phyloP scores from a whole-genome alignment of 345 rosid species.

The Eucalyptus guilfoylei region DNA sequence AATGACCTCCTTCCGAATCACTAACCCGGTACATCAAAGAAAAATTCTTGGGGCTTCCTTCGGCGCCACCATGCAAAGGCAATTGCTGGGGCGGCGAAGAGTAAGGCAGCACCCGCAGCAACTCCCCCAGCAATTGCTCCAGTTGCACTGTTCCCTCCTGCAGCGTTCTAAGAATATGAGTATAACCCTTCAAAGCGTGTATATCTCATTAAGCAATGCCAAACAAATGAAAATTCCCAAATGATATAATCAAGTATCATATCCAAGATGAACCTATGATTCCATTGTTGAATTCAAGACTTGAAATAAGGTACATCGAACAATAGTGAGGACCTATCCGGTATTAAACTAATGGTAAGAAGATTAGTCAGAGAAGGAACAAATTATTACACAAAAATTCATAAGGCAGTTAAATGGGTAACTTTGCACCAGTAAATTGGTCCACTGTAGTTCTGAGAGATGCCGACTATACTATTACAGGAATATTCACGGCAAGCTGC shows the following conservation, averaged over 20 bases:
- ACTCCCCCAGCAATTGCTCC: slow-evolving; percentile 99
- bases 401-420: neutral
- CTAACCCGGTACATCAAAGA: slow-evolving; percentile 96
- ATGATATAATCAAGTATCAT: neutral
- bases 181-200: neutral
- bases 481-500: neutral
- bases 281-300: neutral
- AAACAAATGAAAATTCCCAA: neutral
- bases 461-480: neutral
- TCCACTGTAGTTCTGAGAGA: neutral
- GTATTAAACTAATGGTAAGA: neutral
- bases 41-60: slow-evolving; percentile 79
- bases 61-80: slow-evolving; percentile 98
- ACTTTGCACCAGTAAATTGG: neutral
- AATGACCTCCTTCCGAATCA: neutral
- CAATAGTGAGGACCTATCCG: neutral
- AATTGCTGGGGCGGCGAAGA: slow-evolving; percentile 96
- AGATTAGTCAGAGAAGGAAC: neutral
- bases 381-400: neutral
- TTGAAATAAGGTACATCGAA: neutral
- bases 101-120: slow-evolving; percentile 95
- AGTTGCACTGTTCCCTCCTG: slow-evolving; percentile 77
- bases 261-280: neutral
- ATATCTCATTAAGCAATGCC: neutral
- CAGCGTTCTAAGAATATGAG: neutral